These are phyloP conservation scores for Rhizophagus clarus DNA, from an alignment of 192 early-diverging fungal species.

Conservation along the genomic window DNA sequence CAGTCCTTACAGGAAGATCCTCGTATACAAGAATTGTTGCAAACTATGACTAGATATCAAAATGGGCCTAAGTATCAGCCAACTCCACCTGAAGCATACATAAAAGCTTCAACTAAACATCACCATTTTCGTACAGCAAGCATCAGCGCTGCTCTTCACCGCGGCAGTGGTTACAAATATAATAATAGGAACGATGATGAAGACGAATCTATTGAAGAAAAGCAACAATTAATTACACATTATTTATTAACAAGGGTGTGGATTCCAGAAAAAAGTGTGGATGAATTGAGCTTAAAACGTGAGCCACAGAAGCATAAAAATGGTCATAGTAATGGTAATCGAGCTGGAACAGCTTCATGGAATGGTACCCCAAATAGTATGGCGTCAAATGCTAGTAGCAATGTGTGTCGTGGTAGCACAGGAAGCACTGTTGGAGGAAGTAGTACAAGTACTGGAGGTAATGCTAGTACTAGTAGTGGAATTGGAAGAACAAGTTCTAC, in stretches of 20 bases:
- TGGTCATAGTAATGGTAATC: background rate
- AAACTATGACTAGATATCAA: slow-evolving; percentile 56
- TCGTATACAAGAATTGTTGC: slow-evolving; percentile 61
- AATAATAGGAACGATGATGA: slow-evolving; percentile 51
- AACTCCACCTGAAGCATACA: slow-evolving; percentile 49
- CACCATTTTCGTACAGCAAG: slow-evolving; percentile 51
- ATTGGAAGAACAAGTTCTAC: slow-evolving; percentile 29
- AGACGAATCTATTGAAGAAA: slow-evolving; percentile 58
- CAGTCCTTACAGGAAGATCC: slow-evolving; percentile 49
- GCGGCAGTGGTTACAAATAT: slow-evolving; percentile 44
- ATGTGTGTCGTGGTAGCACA: slow-evolving; percentile 13
- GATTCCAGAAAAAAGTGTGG: slow-evolving; percentile 75
- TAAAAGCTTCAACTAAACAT: slow-evolving; percentile 54
- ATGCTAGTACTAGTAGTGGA: slow-evolving; percentile 33
- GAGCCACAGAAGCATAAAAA: slow-evolving; percentile 61
- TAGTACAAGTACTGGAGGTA: slow-evolving; percentile 35
- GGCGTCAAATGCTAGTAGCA: slow-evolving; percentile 16
- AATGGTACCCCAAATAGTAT: slow-evolving; percentile 9
- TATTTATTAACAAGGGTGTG: slow-evolving; percentile 74
- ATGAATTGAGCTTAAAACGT: slow-evolving; percentile 65
- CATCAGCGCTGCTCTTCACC: slow-evolving; percentile 50
- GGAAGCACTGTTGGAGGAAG: slow-evolving; percentile 34
- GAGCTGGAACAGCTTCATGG: background rate
- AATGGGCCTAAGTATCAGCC: slow-evolving; percentile 58
- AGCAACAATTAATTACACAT: slow-evolving; percentile 65